Base-by-base conservation (phyloP, 805 yeast genomes). In the Komagataella ulmi region DNA sequence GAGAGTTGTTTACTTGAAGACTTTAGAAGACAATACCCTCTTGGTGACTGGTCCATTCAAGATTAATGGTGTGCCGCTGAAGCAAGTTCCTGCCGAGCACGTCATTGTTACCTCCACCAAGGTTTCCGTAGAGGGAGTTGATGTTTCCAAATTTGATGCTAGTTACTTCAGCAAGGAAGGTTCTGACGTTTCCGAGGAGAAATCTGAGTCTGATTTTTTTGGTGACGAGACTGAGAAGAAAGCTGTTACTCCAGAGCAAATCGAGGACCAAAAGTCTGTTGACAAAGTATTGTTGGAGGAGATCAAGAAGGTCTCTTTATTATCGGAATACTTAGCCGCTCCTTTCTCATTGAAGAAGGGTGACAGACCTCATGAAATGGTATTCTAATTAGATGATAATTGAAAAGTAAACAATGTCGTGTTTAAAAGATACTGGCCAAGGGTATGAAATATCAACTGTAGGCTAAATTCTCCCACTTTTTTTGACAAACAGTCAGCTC, bases 21-120 rank as follows among this genome's bases (percentile, higher is more conserved):
- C 85, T 75, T 82, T 93, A 71, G 96, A 89, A 78, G 98, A 93
- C 83, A 88, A 88, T 88, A 91, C 97, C 60, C 79, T 91, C 67
- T 85, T 91, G 70, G 96, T 91, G 59, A 77, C 97, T 57, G 99
- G 99, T 73, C 99, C 99, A 68, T 93, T 91, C 96, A 91, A 93
- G 83, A 88, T 91, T 68, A 91, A 91, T 79, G 99, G 99, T 80
- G 99, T 91, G 64, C 98, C 99, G 73, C 81, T 91, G 74, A 89
- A 98, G 85, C 88, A 97, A 82, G 98, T 91, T 65, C 93, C 91
- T 75, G 84, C 97, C 65, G 88, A 96, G 76, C 93, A 91, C 78
- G 99, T 93, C 65, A 91, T 91, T 77, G 98, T 97, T 68, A 91
- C 99, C 70, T 88, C 97, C 63, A 93, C 99, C 76, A 76, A 80